These are phyloP conservation scores for Cryptococcus hybrid DNA, from an alignment of 1,284 basidiomycete genomes.

Conservation along the genomic window DNA sequence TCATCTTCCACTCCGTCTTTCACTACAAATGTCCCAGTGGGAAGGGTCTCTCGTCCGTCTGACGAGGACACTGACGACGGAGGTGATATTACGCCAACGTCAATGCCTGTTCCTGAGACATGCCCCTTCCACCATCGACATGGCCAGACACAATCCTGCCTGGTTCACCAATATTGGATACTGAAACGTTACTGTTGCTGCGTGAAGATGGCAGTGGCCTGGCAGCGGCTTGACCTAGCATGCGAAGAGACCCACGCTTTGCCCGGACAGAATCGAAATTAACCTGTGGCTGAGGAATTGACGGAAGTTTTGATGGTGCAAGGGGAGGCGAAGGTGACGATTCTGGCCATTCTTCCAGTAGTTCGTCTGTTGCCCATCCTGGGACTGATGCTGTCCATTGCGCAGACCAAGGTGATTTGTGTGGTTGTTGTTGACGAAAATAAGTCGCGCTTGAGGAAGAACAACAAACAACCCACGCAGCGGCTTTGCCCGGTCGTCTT, in stretches of 20 bases:
- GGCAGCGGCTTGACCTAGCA: slow-evolving; percentile 35
- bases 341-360: slow-evolving; percentile 75
- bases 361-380: slow-evolving; percentile 74
- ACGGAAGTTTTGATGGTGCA: slow-evolving; percentile 2
- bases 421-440: slow-evolving; percentile 6
- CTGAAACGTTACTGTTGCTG: slow-evolving; percentile 4
- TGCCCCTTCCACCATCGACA: slow-evolving; percentile 18
- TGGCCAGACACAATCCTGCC: slow-evolving; percentile 18
- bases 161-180: background rate
- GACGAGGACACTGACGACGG: slow-evolving; percentile 24
- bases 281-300: slow-evolving; percentile 42
- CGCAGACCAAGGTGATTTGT: background rate
- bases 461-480: too few species aligned
- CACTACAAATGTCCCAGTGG: slow-evolving; percentile 71
- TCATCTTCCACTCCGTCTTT: slow-evolving; percentile 68
- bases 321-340: slow-evolving; percentile 54
- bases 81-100: slow-evolving; percentile 14
- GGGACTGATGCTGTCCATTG: slow-evolving; percentile 48
- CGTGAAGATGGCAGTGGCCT: slow-evolving; percentile 31
- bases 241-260: slow-evolving; percentile 41
- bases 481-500: too few species aligned
- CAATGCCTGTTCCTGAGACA: slow-evolving; percentile 6
- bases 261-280: slow-evolving; percentile 24
- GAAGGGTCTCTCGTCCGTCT: slow-evolving; percentile 47
- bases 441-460: too few species aligned